phyloP scores from a whole-genome alignment of 345 rosid genomes.

The Gossypium arboreum region DNA sequence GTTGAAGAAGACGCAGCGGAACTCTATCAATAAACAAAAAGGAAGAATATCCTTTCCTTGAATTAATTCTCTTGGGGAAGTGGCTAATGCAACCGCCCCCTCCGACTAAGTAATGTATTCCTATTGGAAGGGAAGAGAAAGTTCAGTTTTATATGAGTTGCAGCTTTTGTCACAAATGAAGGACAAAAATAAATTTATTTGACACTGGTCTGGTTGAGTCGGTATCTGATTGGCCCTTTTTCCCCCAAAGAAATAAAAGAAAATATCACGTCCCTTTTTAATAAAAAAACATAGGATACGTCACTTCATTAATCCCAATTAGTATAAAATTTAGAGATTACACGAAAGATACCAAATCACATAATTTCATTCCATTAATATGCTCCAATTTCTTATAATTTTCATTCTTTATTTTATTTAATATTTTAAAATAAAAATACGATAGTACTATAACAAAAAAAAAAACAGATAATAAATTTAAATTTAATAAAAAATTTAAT shows the following conservation, averaged over 20 bases:
- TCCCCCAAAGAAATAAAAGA: too few species aligned
- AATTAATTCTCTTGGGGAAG: not conserved
- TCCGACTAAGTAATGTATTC: not conserved
- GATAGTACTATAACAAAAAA: too few species aligned
- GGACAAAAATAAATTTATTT: not conserved
- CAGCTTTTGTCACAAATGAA: not conserved
- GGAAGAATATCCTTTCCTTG: not conserved
- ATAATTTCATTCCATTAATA: not conserved
- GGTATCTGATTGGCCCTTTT: not conserved
- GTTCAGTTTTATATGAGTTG: not conserved
- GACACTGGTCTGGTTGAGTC: not conserved
- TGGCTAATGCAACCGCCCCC: not conserved
- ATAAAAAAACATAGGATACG: not conserved
- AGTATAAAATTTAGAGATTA: too few species aligned
- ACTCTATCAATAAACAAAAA: not conserved
- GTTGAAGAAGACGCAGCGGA: not conserved
- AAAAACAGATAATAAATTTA: too few species aligned
- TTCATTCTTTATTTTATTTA: too few species aligned
- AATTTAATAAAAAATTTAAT: too few species aligned
- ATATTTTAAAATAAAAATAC: too few species aligned
- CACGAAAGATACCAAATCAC: not conserved
- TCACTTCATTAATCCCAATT: too few species aligned
- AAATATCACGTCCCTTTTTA: too few species aligned
- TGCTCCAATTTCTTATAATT: too few species aligned
- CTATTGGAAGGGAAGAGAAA: not conserved